Conservation (phyloP, 179 eudicot genomes). For the Camellia oleifera region DNA sequence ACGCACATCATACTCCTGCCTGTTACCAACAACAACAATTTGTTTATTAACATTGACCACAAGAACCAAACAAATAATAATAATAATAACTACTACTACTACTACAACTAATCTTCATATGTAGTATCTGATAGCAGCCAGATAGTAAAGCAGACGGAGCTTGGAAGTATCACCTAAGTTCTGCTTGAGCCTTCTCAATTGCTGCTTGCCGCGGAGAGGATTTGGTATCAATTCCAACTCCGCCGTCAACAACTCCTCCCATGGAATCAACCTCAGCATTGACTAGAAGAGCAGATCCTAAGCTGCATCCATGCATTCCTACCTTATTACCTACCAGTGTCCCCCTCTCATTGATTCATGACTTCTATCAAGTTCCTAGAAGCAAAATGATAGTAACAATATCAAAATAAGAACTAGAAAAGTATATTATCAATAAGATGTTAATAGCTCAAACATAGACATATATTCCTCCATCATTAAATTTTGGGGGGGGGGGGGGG, state of each 20-base stretch:
- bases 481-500: neutral
- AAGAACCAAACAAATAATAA: neutral
- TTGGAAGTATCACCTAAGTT: slow-evolving; percentile 53
- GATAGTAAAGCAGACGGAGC: neutral
- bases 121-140: neutral
- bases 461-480: neutral
- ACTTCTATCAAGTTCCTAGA: slow-evolving; percentile 25
- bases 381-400: neutral
- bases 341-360: slow-evolving; percentile 47
- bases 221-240: slow-evolving; percentile 63
- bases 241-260: slow-evolving; percentile 94
- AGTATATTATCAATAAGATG: neutral
- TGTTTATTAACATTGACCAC: neutral
- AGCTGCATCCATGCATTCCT: slow-evolving; percentile 89
- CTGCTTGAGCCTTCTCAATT: slow-evolving; percentile 91
- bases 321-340: slow-evolving; percentile 43
- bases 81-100: neutral
- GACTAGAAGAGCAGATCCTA: slow-evolving; percentile 62
- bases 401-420: neutral
- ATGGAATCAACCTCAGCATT: slow-evolving; percentile 99
- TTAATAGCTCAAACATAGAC: neutral
- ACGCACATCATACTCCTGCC: slow-evolving; percentile 88
- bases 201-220: slow-evolving; percentile 75
- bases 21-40: slow-evolving; percentile 37
- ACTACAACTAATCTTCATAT: neutral